Evolutionary conservation across 441 rosid species (phyloP).

Genomic region (Croton laevigatus): DNA sequence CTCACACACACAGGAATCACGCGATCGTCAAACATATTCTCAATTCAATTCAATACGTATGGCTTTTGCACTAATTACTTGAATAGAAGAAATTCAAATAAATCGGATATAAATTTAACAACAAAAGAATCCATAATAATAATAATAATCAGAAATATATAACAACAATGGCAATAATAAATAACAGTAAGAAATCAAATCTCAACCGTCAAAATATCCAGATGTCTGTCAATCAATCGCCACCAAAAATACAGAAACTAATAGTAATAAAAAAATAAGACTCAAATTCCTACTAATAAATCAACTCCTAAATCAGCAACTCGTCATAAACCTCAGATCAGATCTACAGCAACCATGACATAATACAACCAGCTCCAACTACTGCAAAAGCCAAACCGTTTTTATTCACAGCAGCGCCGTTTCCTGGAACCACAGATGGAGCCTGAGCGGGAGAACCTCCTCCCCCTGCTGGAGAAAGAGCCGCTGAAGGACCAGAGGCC

Average conservation of each 20-base stretch:
- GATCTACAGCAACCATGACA: constrained; percentile 50
- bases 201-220: constrained; percentile 25
- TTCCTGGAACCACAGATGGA: constrained; percentile 13
- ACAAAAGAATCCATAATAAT: not conserved
- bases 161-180: not conserved
- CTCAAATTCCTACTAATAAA: constrained; percentile 8
- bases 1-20: not conserved
- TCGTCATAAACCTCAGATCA: constrained; percentile 6
- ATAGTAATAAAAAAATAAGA: constrained; percentile 1
- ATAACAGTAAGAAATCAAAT: constrained; percentile 23
- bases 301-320: constrained; percentile 15
- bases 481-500: not conserved
- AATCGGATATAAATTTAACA: not conserved
- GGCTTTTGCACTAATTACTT: too few relatives aligned
- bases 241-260: not conserved
- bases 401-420: constrained; percentile 36
- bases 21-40: too few relatives aligned
- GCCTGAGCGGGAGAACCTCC: not conserved
- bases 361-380: constrained; percentile 30
- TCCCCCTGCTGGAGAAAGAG: not conserved
- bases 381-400: constrained; percentile 36
- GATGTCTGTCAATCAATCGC: constrained; percentile 23
- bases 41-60: too few relatives aligned
- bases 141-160: not conserved
- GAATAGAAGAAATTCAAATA: too few relatives aligned